Percentiles rank a stretch among this genome's conserved stretches.
Evolutionary conservation across 2,329 filamentous ascomycete genomes (phyloP).

Genomic region (Colletotrichum tropicicola): DNA sequence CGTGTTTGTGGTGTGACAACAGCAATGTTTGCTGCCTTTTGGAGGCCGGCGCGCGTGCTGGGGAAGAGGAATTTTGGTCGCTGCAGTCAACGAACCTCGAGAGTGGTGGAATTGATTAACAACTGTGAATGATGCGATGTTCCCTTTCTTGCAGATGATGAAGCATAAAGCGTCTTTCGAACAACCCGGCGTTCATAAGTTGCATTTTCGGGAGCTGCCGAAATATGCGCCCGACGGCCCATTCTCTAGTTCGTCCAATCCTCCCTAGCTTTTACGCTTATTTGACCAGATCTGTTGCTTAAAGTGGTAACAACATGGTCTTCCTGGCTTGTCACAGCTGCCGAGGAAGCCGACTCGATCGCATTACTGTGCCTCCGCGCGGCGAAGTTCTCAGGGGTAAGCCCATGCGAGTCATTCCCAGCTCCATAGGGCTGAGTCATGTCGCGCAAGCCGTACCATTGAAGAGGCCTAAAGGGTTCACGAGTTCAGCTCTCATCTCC

Average conservation of each 20-base stretch:
- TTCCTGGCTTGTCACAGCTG: neutral
- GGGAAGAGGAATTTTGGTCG: too few relatives aligned
- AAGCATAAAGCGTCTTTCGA: neutral
- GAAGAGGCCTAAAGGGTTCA: neutral
- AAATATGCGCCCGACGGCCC: neutral
- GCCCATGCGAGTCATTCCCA: slow-evolving; percentile 10
- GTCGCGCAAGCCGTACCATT: neutral
- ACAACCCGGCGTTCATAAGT: neutral
- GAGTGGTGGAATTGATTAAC: too few relatives aligned
- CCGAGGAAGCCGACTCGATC: neutral
- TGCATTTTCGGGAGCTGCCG: neutral
- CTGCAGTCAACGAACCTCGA: too few relatives aligned
- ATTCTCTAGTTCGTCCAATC: neutral
- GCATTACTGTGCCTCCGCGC: neutral
- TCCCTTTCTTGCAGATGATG: neutral
- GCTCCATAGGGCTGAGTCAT: slow-evolving; percentile 21
- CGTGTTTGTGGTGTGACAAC: neutral
- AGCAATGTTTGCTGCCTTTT: too few relatives aligned
- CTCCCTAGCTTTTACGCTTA: neutral
- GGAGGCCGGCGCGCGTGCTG: too few relatives aligned
- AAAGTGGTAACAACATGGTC: neutral
- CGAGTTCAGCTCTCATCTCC: neutral
- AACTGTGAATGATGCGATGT: too few relatives aligned
- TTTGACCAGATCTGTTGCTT: neutral
- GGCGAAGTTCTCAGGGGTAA: slow-evolving; percentile 1